Conservation (phyloP, 2,329 filamentous ascomycete genomes). For the Trichophyton schoenleinii region DNA sequence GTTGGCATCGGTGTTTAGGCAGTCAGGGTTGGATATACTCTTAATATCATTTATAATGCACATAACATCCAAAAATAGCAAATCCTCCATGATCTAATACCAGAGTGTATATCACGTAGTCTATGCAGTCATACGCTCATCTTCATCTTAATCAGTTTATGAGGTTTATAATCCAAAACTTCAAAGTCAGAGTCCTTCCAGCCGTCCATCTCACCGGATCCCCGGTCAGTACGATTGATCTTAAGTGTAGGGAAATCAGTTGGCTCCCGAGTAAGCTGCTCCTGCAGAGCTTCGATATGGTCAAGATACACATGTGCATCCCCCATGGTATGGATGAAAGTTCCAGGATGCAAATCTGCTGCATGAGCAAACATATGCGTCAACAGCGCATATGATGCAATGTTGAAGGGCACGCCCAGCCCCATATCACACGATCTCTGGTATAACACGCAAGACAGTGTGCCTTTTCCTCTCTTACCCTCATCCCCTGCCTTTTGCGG, state of each 20-base stretch:
- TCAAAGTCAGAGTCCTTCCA: conserved; percentile 84
- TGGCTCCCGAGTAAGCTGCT: conserved; percentile 70
- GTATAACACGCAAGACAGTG: conserved; percentile 81
- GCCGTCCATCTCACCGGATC: conserved; percentile 59
- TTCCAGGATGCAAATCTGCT: conserved; percentile 71
- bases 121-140: conserved; percentile 63
- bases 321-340: conserved; percentile 88
- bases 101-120: neutral
- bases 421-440: conserved; percentile 96
- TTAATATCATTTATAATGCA: neutral
- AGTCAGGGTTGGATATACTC: neutral
- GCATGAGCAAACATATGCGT: conserved; percentile 92
- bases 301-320: conserved; percentile 95
- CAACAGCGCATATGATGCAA: conserved; percentile 82
- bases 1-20: neutral
- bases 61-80: neutral
- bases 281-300: conserved; percentile 74
- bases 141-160: conserved; percentile 92
- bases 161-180: conserved; percentile 76
- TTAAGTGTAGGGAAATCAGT: conserved; percentile 66
- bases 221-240: conserved; percentile 54
- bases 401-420: conserved; percentile 93
- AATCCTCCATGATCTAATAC: neutral
- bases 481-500: conserved; percentile 20
- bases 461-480: conserved; percentile 36